Percentiles rank a stretch among this genome's conserved stretches.
Conservation (phyloP, 2,329 filamentous ascomycete species). For the Penicillium aurantiogriseum region DNA sequence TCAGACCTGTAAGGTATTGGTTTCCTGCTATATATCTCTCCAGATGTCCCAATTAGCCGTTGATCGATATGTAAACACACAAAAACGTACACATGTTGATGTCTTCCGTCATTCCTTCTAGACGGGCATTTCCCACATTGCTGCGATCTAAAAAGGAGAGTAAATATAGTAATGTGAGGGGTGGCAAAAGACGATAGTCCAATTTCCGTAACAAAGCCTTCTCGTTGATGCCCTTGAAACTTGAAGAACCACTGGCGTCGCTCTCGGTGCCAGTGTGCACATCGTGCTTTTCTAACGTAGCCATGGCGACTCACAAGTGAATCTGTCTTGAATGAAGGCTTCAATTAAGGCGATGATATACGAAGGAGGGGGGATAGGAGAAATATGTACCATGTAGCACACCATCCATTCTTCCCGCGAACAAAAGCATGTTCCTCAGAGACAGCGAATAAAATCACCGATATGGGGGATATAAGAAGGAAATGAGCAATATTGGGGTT, state of each 20-base stretch:
- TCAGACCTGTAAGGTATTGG: conserved; percentile 42
- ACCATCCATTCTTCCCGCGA: not conserved
- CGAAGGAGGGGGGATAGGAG: not conserved
- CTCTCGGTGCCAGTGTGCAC: not conserved
- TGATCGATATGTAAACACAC: not conserved
- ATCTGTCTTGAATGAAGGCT: not conserved
- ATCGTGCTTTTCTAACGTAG: conserved; percentile 9
- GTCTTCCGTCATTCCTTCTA: conserved; percentile 27
- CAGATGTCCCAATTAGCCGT: conserved; percentile 11
- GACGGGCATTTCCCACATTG: conserved; percentile 7
- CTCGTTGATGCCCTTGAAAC: conserved; percentile 35
- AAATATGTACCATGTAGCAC: not conserved
- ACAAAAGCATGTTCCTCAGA: not conserved
- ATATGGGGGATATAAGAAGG: not conserved
- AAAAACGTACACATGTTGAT: conserved; percentile 37
- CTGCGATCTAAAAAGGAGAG: conserved; percentile 5
- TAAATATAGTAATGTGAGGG: conserved; percentile 35
- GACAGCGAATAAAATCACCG: not conserved
- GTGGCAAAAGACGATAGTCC: conserved; percentile 45
- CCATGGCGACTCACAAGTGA: not conserved
- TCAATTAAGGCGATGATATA: not conserved
- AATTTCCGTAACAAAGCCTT: conserved; percentile 45
- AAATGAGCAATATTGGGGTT: conserved; percentile 5
- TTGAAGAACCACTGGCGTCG: conserved; percentile 6
- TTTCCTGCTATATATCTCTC: conserved; percentile 25